Percentiles rank a stretch among this genome's conserved stretches.
phyloP scores from a whole-genome alignment of 257 asterid species.

The Lycium barbarum region DNA sequence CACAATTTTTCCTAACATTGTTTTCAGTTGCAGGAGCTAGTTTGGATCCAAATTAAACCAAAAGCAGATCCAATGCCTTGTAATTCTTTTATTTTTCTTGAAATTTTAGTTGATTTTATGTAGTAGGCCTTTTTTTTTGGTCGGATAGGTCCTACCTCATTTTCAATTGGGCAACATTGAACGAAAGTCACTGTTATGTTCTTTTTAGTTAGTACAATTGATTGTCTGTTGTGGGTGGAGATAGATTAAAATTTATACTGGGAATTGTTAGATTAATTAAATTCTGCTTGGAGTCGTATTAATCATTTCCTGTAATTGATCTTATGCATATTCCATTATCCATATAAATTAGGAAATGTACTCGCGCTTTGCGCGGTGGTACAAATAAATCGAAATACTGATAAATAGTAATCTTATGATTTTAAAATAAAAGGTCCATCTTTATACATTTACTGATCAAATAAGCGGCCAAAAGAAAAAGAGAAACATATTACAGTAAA shows the following conservation, averaged over 20 bases:
- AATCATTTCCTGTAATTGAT: not conserved
- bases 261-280: not conserved
- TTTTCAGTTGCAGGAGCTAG: not conserved
- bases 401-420: no score
- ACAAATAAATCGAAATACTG: no score
- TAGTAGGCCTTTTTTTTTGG: not conserved
- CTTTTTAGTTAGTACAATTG: not conserved
- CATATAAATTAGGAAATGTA: no score
- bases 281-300: not conserved
- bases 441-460: no score
- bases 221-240: not conserved
- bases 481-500: no score
- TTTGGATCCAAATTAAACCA: not conserved
- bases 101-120: not conserved
- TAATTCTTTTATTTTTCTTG: not conserved
- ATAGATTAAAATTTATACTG: not conserved
- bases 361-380: no score
- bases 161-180: not conserved
- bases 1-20: not conserved
- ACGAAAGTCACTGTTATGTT: not conserved
- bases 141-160: slow-evolving; percentile 5
- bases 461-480: no score
- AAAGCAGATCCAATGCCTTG: not conserved
- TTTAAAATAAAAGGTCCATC: no score
- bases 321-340: no score